phyloP scores from a whole-genome alignment of 23 red algal genomes.

The Chondrus crispus region DNA sequence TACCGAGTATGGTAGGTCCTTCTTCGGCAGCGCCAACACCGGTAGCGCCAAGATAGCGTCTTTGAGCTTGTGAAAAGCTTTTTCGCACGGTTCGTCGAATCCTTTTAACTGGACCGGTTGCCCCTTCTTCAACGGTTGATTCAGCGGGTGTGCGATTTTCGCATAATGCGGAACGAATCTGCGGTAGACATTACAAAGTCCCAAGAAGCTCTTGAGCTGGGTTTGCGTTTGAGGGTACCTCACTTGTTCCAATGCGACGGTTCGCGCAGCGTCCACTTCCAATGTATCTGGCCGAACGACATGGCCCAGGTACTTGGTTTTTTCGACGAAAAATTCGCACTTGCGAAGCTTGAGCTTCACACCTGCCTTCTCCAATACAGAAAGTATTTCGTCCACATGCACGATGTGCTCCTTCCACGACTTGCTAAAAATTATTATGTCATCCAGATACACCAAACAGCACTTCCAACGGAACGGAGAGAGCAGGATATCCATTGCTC shows the following conservation, averaged over 20 bases:
- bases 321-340: slow-evolving; percentile 25
- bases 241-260: neutral
- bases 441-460: slow-evolving; percentile 26
- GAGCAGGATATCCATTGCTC: slow-evolving; percentile 23
- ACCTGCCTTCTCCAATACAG: neutral
- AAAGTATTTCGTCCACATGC: neutral
- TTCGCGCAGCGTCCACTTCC: neutral
- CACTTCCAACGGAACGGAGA: neutral
- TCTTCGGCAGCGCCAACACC: too few species aligned
- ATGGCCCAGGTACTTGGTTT: slow-evolving; percentile 28
- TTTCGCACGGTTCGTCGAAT: too few species aligned
- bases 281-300: neutral
- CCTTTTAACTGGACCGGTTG: neutral
- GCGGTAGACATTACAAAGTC: slow-evolving; percentile 5
- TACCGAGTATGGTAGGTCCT: too few species aligned
- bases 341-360: slow-evolving; percentile 35
- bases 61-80: too few species aligned
- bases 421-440: slow-evolving; percentile 30
- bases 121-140: neutral
- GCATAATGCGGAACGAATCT: neutral
- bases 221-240: slow-evolving; percentile 9
- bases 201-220: neutral
- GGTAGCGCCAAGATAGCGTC: too few species aligned
- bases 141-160: neutral
- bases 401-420: neutral